Percentiles rank a stretch among this genome's conserved stretches.
Evolutionary conservation across 768 basidiomycete genomes (phyloP).

Genomic region (Boletus edulis): DNA sequence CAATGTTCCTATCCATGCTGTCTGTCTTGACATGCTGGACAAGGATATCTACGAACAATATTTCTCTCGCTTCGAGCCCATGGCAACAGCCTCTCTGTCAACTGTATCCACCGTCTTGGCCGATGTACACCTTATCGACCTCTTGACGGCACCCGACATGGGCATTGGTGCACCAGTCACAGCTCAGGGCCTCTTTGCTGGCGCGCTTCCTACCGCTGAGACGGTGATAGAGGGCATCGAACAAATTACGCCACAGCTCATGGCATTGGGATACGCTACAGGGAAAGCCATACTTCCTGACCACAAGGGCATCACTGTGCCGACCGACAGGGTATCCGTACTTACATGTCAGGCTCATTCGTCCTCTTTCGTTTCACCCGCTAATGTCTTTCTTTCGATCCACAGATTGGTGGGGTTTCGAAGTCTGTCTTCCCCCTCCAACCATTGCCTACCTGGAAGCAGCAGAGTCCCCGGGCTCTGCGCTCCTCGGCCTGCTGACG

Average conservation of each 20-base stretch:
- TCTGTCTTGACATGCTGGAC: conserved; percentile 66
- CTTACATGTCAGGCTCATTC: conserved; percentile 63
- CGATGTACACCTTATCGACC: conserved; percentile 60
- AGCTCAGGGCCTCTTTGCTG: conserved; percentile 64
- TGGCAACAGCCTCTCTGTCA: conserved; percentile 50
- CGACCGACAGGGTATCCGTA: conserved; percentile 72
- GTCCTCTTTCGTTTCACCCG: neutral
- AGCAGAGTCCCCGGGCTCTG: conserved; percentile 53
- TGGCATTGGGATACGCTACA: conserved; percentile 77
- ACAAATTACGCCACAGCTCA: conserved; percentile 71
- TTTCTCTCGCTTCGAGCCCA: conserved; percentile 50
- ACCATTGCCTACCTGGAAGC: conserved; percentile 60
- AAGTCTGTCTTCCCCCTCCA: conserved; percentile 71
- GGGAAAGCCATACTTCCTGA: conserved; percentile 63
- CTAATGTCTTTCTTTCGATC: conserved; percentile 6
- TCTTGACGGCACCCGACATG: conserved; percentile 59
- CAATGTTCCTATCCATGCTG: conserved; percentile 67
- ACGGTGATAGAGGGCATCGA: conserved; percentile 66
- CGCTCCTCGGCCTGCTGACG: conserved; percentile 72
- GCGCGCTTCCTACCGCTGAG: conserved; percentile 73
- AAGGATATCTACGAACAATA: conserved; percentile 58
- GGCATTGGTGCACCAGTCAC: conserved; percentile 76
- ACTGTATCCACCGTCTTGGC: conserved; percentile 49
- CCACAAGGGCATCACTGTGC: conserved; percentile 69
- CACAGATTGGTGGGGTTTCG: conserved; percentile 90